Evolutionary conservation across 345 rosid species (phyloP).

Genomic region (Nephelium lappaceum): DNA sequence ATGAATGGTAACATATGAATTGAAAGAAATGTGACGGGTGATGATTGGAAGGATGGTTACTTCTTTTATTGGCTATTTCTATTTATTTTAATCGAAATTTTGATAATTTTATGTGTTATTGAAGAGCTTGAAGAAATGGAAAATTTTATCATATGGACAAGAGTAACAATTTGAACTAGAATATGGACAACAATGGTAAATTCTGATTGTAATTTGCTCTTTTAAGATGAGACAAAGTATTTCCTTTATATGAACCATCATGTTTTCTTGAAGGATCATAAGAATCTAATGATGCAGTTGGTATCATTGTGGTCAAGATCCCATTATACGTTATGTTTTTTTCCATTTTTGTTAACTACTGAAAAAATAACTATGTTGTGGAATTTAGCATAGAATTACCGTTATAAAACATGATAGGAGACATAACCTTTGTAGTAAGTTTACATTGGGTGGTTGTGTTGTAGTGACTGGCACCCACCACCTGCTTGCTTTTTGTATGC

Average conservation of each 20-base stretch:
- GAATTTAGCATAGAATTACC: not conserved
- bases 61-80: not conserved
- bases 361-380: not conserved
- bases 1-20: no score
- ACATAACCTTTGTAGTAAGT: not conserved
- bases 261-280: not conserved
- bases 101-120: not conserved
- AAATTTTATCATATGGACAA: not conserved
- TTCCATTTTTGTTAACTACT: not conserved
- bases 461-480: not conserved
- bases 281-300: not conserved
- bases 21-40: no score
- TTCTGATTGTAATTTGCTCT: not conserved
- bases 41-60: no score
- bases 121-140: not conserved
- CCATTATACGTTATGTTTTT: not conserved
- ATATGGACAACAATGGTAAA: not conserved
- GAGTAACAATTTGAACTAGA: constrained; percentile 5
- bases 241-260: not conserved
- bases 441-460: constrained; percentile 14
- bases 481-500: not conserved
- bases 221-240: not conserved
- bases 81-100: not conserved
- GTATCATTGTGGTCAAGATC: not conserved
- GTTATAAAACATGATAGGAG: constrained; percentile 2